Evolutionary conservation across 805 yeast species (phyloP).

Genomic region (Jamesozyma jinghongensis): DNA sequence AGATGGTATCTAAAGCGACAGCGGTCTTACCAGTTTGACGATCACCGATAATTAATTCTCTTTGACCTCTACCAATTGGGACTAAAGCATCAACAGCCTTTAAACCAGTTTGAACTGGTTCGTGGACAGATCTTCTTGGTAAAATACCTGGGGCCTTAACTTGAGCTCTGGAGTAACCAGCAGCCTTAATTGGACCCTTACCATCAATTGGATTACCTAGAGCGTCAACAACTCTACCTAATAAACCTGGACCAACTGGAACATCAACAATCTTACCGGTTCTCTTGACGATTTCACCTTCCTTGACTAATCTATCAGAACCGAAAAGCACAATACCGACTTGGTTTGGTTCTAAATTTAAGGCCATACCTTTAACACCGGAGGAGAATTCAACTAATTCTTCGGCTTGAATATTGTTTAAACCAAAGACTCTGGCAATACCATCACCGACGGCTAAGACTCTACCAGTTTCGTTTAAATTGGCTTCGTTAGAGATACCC

Average conservation of each 20-base stretch:
- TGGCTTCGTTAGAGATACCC: constrained; percentile 96
- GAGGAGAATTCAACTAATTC: constrained; percentile 98
- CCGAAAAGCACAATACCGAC: constrained; percentile 99
- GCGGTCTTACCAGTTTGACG: constrained; percentile 99
- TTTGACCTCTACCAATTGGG: constrained; percentile 99
- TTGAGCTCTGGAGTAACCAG: constrained; percentile 87
- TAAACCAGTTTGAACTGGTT: constrained; percentile 99
- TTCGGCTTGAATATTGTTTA: constrained; percentile 99
- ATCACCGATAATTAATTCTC: constrained; percentile 99
- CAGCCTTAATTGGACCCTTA: constrained; percentile 93
- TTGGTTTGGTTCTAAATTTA: constrained; percentile 99
- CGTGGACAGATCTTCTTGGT: constrained; percentile 97
- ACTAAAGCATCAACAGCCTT: constrained; percentile 98
- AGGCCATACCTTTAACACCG: constrained; percentile 99
- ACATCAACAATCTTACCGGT: constrained; percentile 99
- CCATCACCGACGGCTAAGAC: constrained; percentile 99
- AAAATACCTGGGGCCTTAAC: constrained; percentile 99
- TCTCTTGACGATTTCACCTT: constrained; percentile 99
- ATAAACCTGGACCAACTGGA: constrained; percentile 95
- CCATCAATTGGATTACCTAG: constrained; percentile 99
- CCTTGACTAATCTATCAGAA: constrained; percentile 96
- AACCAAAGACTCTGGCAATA: constrained; percentile 99
- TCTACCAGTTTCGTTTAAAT: constrained; percentile 98
- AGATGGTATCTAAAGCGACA: constrained; percentile 95
- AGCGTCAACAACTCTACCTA: constrained; percentile 99